Evolutionary conservation across 495 filamentous ascomycete genomes (phyloP), one percentile per base, ranked within the genome.

Genomic region (Lepraria neglecta): DNA sequence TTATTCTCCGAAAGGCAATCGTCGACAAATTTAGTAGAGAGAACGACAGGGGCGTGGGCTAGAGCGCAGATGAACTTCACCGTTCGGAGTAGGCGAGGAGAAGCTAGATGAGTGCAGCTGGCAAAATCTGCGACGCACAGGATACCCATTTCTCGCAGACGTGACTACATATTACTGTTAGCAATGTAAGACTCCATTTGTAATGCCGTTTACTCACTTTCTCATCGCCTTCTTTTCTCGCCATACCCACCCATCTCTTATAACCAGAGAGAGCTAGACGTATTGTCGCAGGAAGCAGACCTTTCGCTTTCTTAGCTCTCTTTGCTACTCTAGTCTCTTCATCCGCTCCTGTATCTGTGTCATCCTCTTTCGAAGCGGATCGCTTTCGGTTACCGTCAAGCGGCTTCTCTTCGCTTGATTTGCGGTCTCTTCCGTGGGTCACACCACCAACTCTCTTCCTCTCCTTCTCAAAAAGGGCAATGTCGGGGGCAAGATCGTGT

Each of bases 391-490:
- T 61, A 75, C 53, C 66, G 74, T 79, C 68, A 17, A 76, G 63
- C 35, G 69, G 70, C 31, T 74, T 67, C 61, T 81, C 80, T 50
- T 76, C 75, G 58, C 80, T 79, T 14, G 72, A 79, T 35, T 77
- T 77, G n/a, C 78, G 75, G 62, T 80, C 71, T 11, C 85, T 83
- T 31, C 90, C 91, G 56, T 91, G 88, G 67, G 89, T 87, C 3
- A 91, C 82, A 42, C 87, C 85, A n/a, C 91, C 91, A 45, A 88
- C 87, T 24, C 84, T 83, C 76, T 94, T 96, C 77, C 78, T 90
- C 72, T 99, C 94, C 68, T 95, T 97, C 70, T 99, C 87, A 69
- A 91, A 97, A 55, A 92, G 75, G 9, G 85, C 86, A 64, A 97
- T 89, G 71, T 97, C 94, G 0, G 84, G 80, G 11, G 89, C 91